Evolutionary conservation across 176 grass and related monocot genomes (phyloP).

Genomic region (Alloteropsis semialata): DNA sequence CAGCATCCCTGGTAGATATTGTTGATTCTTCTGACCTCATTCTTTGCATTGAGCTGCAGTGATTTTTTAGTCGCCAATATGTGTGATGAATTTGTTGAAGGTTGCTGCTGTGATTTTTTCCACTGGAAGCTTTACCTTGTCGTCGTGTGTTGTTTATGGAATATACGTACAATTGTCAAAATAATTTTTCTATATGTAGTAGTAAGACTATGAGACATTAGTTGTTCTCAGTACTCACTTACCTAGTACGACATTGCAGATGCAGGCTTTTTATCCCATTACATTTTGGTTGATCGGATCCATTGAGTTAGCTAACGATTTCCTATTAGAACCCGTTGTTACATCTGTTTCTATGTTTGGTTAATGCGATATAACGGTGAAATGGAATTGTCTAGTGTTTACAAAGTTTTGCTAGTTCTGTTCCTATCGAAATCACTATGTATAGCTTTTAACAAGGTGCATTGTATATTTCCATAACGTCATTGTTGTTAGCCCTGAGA

Average conservation of each 20-base stretch:
- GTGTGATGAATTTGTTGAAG: not conserved
- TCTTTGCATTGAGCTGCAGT: not conserved
- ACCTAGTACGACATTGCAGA: not conserved
- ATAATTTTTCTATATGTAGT: not conserved
- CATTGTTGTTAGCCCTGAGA: not conserved
- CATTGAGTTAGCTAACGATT: not conserved
- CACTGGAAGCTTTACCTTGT: not conserved
- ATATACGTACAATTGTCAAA: not conserved
- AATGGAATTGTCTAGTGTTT: not conserved
- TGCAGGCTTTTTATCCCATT: not conserved
- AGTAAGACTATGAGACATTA: not conserved
- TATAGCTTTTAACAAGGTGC: not conserved
- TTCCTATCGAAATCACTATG: not conserved
- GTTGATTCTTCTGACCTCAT: not conserved
- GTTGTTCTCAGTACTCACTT: not conserved
- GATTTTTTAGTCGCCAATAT: not conserved
- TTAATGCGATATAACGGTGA: not conserved
- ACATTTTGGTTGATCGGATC: not conserved
- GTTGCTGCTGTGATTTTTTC: not conserved
- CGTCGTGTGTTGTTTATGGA: not conserved
- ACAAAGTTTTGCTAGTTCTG: not conserved
- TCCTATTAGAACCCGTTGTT: not conserved
- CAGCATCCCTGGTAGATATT: not conserved
- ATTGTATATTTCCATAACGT: slow-evolving; percentile 3
- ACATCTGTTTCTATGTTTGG: not conserved